Evolutionary conservation across 352 stramenopile genomes (phyloP).

Genomic region (Globisporangium paroecandrum): DNA sequence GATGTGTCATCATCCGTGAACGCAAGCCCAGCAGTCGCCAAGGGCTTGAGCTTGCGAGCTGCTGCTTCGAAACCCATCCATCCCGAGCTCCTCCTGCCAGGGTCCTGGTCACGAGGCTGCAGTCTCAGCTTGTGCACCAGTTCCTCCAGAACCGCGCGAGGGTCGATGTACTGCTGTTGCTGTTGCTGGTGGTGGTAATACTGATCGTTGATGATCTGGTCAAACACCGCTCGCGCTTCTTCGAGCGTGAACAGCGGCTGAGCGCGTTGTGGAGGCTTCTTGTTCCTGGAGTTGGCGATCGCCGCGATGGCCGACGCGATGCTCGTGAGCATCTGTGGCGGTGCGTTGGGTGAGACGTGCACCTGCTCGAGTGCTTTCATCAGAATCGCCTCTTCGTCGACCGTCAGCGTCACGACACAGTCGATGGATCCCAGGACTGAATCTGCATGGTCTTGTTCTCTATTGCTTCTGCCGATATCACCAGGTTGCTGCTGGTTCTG

Average conservation of each 20-base stretch:
- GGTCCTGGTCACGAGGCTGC: neutral
- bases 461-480: neutral
- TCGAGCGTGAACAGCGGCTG: constrained; percentile 39
- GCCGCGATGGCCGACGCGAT: constrained; percentile 57
- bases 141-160: neutral
- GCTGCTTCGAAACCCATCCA: neutral
- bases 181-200: neutral
- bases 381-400: constrained; percentile 44
- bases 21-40: constrained; percentile 4
- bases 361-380: constrained; percentile 48
- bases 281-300: constrained; percentile 44
- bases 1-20: constrained; percentile 1
- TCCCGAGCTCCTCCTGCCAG: neutral
- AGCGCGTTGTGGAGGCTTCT: constrained; percentile 34
- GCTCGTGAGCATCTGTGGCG: constrained; percentile 40
- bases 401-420: constrained; percentile 55
- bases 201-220: constrained; percentile 20
- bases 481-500: neutral
- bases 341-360: constrained; percentile 39
- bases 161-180: neutral
- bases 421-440: constrained; percentile 30
- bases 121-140: neutral
- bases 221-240: constrained; percentile 32
- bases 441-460: constrained; percentile 11
- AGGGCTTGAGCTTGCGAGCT: constrained; percentile 2